Evolutionary conservation across 208 protist species (phyloP).

Genomic region (Plasmodiophora brassicae): DNA sequence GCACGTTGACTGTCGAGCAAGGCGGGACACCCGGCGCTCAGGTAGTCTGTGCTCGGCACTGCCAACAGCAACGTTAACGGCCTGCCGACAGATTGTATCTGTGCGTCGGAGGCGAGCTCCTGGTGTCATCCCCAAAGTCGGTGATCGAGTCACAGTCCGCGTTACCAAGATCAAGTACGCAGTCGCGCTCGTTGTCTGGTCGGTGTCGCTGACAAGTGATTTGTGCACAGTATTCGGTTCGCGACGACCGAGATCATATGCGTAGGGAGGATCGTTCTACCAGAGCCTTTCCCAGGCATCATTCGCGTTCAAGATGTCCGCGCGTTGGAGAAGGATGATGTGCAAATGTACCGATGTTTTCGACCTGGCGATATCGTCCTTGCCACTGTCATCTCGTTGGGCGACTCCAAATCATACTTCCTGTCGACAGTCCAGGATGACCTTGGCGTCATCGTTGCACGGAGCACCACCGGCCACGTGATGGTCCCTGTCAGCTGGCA

Average conservation of each 20-base stretch:
- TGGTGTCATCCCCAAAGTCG: not conserved
- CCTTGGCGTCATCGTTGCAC: not conserved
- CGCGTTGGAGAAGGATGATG: not conserved
- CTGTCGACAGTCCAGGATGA: not conserved
- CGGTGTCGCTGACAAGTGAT: not conserved
- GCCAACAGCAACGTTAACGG: too few relatives aligned
- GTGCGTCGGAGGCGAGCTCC: not conserved
- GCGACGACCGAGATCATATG: not conserved
- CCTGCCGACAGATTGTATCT: too few relatives aligned
- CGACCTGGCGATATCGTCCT: not conserved
- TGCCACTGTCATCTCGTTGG: not conserved
- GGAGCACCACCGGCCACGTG: not conserved
- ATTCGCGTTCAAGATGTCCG: not conserved
- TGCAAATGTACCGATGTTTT: not conserved
- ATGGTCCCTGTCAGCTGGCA: not conserved
- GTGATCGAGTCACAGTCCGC: not conserved
- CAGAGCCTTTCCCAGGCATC: not conserved
- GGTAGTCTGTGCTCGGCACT: too few relatives aligned
- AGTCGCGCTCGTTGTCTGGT: not conserved
- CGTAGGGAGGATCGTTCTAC: not conserved
- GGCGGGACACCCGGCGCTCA: not conserved
- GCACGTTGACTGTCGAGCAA: not conserved
- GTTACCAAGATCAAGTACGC: not conserved
- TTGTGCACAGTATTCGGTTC: not conserved
- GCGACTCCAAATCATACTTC: not conserved